Evolutionary conservation across 2,329 filamentous ascomycete genomes (phyloP).

Genomic region (Ophiostoma sp.): DNA sequence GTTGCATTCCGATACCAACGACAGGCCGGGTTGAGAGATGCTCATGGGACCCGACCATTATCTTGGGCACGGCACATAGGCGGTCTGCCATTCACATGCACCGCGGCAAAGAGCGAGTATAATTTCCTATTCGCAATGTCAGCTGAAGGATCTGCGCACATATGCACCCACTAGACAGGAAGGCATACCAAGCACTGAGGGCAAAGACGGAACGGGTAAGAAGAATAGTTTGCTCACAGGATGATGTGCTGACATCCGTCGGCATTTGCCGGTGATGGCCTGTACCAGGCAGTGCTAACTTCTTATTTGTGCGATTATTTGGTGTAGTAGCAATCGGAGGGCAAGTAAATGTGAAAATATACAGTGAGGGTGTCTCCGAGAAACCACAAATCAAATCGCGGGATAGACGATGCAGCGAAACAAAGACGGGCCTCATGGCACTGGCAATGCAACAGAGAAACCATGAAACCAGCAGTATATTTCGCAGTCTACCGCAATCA

Average conservation of each 20-base stretch:
- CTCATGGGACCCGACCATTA: too few species aligned
- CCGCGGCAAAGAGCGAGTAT: too few species aligned
- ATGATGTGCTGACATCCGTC: neutral
- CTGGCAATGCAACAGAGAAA: neutral
- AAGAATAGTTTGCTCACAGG: neutral
- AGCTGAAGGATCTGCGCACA: too few species aligned
- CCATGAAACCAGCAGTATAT: neutral
- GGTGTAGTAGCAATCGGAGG: neutral
- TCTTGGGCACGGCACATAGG: too few species aligned
- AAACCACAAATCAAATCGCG: neutral
- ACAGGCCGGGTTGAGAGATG: too few species aligned
- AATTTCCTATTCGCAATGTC: too few species aligned
- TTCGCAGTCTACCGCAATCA: neutral
- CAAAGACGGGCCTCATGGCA: neutral
- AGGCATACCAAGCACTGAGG: neutral
- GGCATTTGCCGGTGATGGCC: neutral
- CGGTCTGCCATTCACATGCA: too few species aligned
- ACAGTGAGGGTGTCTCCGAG: neutral
- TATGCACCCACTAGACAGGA: neutral
- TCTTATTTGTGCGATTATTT: neutral
- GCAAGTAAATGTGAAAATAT: neutral
- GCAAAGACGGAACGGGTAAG: neutral
- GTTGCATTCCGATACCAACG: neutral
- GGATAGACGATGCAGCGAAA: neutral
- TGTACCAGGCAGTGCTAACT: neutral